Base-by-base conservation (phyloP, 2,329 filamentous ascomycete genomes). In the Aspergillus caelatus region DNA sequence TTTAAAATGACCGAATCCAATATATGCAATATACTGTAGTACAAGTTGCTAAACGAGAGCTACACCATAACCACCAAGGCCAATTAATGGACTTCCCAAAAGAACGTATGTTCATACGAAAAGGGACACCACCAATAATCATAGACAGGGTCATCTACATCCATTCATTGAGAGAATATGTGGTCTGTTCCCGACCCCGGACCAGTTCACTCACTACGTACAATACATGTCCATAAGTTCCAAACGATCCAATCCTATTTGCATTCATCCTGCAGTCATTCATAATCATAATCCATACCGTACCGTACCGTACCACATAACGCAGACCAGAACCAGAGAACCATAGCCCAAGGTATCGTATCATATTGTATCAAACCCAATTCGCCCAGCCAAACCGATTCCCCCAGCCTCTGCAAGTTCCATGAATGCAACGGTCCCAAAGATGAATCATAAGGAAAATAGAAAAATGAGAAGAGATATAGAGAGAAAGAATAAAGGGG, bases 401-500 rank as follows among this genome's bases (percentile, higher is more conserved):
- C 28, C 50, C 19, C 6, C 8, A 23, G 14, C 8, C 52, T 3
- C 12, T 32, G 11, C 4, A 14, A 7, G 16, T 6, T 19, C 23
- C 26, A 19, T n/a, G 23, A 30, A 50, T 32, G 46, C 46, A 30
- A 23, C 57, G 28, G 23, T 39, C 57, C n/a, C 34, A 14, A 26
- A 46, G n/a, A 12, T 50, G 30, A 19, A 45, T 8, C 58, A 60
- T 23, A 16, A 36, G 26, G 26, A 14, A 50, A 45, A 45, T 4
- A 36, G 43, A 36, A 56, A 7, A 46, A 52, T 4, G 30, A 28
- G 50, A 30, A 41, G 14, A 34, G 9, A 39, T 34, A 60, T 8
- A 52, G 45, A 56, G 6, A 32, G 55, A 6, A 45, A 61, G 52
- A 43, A 28, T 34, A 21, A 68, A 48, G 48, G 39, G 46, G 23